Evolutionary conservation across 2,329 filamentous ascomycete genomes (phyloP), one percentile per base, ranked within the genome.

Genomic region (Colletotrichum noveboracense): DNA sequence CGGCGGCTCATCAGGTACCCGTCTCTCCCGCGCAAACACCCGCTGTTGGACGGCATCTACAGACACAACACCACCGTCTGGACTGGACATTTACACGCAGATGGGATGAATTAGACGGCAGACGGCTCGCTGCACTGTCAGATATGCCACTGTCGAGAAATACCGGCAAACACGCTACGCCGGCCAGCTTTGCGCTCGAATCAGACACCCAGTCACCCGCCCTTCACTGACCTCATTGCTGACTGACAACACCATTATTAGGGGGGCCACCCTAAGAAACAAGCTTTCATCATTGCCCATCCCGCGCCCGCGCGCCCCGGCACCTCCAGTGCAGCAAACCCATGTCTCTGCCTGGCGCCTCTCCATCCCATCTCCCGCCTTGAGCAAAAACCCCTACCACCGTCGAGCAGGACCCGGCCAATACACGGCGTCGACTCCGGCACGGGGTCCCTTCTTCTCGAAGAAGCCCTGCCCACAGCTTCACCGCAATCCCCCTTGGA

Each of bases 241-340:
- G 30, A 61, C 26, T 36, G 55, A 24, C 68, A 71, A 56, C 69
- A 12, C 28, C n/a, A 18, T 30, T 67, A 36, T 67, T 30, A 9
- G 26, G 60, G 34, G 43, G 18, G 26, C 28, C n/a, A 38, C 48
- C 58, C 30, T 36, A 43, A 73, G 43, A 75, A 75, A 75, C 69
- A 75, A 75, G 73, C 73, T 75, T 75, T 75, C 61, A 56, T 56
- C 32, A 73, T 52, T 34, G 21, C 64, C 56, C 55, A 56, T 73
- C 24, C 38, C 61, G 64, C 61, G n/a, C 62, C 34, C 24, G 38
- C 36, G 48, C 28, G 16, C 56, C 68, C 68, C 68, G 43, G 38
- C 43, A 14, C 58, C 36, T 61, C 61, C 30, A 66, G 36, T 55
- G 32, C 32, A 34, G 24, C 56, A 58, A 52, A 52, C 56, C 70